Evolutionary conservation across 2,329 filamentous ascomycete genomes (phyloP).

Genomic region (Chaetomium sp.): DNA sequence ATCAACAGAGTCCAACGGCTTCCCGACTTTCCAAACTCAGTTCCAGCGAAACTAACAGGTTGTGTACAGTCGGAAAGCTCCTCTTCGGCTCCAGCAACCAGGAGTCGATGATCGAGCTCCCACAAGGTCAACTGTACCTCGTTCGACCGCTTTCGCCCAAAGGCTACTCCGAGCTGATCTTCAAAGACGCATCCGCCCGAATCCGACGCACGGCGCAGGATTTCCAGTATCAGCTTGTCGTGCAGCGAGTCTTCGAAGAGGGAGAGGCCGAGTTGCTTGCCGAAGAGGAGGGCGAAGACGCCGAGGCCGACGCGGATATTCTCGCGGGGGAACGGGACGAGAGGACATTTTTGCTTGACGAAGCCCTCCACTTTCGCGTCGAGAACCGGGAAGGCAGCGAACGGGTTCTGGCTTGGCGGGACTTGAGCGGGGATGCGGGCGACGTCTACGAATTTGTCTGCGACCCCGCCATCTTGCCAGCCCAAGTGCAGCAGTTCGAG

Average conservation of each 20-base stretch:
- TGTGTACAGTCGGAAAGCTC: constrained; percentile 75
- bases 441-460: constrained; percentile 99
- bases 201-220: constrained; percentile 93
- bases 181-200: constrained; percentile 91
- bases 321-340: constrained; percentile 85
- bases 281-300: constrained; percentile 86
- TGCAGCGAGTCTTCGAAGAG: constrained; percentile 96
- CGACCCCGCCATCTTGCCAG: constrained; percentile 69
- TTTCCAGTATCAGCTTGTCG: constrained; percentile 94
- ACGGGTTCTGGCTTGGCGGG: constrained; percentile 89
- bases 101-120: constrained; percentile 90
- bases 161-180: constrained; percentile 97
- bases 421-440: constrained; percentile 87
- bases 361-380: constrained; percentile 82
- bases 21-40: neutral
- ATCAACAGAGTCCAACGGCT: neutral
- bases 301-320: constrained; percentile 72
- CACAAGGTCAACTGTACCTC: constrained; percentile 95
- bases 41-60: neutral
- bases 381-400: constrained; percentile 79
- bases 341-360: constrained; percentile 95
- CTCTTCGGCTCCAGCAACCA: constrained; percentile 86
- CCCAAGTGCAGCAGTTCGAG: constrained; percentile 79
- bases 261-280: constrained; percentile 90
- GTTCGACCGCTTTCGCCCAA: constrained; percentile 94